Evolutionary conservation across 75 land plant species (phyloP), one percentile per base, ranked within the genome.

Genomic region (Azolla pinnata): DNA sequence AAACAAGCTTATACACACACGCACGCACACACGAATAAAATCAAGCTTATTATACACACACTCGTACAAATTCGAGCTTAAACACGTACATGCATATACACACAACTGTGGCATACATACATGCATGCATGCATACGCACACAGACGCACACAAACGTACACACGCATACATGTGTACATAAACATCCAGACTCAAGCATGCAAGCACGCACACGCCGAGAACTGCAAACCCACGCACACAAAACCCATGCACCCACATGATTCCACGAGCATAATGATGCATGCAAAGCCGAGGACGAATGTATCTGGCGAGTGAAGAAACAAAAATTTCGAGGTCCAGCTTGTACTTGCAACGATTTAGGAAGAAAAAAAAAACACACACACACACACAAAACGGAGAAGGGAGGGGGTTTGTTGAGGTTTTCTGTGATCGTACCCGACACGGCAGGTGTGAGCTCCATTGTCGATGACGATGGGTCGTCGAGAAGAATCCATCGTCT

Each of bases 391-490:
- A 49, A 17, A 18, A 60, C 9, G 25, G 26, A 29, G 23, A 18
- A 26, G 4, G 21, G 26, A 20, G 31, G 19, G 24, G 31, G 23
- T 10, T 59, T 27, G 20, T 27, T 58, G 60, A 65, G 62, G 62
- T 65, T 65, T 38, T 31, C 1, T 29, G 40, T 24, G 18, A 18
- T 24, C 47, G 23, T 84, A 84, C 98, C 98, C 98, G 30, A 88
- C 84, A 16, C 98, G 90, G 61, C 84, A 88, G 70, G 42, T 56
- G 64, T 74, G 79, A 42, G 78, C 85, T 35, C 98, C 98, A 59
- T 93, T 93, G 72, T 93, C 98, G 61, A 93, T 93, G 51, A 93
- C 90, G 16, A 93, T 72, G 1, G 98, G 87, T 46, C 73, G 54
- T 17, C n/a, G n/a, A n/a, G n/a, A n/a, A n/a, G n/a, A n/a, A n/a